Evolutionary conservation across 495 filamentous ascomycete genomes (phyloP).

Genomic region (Neohortaea acidophila): DNA sequence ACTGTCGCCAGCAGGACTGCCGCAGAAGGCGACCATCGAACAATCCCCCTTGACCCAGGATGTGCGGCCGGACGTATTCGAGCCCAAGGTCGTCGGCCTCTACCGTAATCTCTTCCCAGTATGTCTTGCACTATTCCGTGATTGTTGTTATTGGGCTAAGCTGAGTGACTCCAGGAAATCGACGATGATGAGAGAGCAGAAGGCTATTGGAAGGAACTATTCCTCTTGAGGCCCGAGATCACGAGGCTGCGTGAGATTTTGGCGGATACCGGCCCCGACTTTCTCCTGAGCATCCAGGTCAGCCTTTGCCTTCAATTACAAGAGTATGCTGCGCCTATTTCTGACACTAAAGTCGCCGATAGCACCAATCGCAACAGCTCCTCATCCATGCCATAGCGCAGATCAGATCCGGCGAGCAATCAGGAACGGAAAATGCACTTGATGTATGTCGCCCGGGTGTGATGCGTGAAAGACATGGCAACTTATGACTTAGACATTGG

Average conservation of each 20-base stretch:
- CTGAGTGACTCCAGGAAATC: constrained; percentile 37
- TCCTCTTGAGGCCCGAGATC: constrained; percentile 67
- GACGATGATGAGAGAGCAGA: constrained; percentile 57
- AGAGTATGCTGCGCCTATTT: background rate
- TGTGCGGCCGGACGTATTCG: constrained; percentile 73
- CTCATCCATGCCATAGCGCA: constrained; percentile 57
- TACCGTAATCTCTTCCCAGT: constrained; percentile 83
- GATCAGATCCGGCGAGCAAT: constrained; percentile 45
- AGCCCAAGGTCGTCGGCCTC: constrained; percentile 81
- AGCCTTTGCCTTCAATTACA: constrained; percentile 2
- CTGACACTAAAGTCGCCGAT: background rate
- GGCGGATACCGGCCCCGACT: constrained; percentile 50
- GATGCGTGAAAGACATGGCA: constrained; percentile 1
- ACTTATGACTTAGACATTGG: constrained; percentile 61
- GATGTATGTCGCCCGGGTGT: constrained; percentile 48
- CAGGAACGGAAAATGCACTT: constrained; percentile 63
- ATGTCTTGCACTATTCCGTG: constrained; percentile 18
- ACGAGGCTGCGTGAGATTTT: constrained; percentile 50
- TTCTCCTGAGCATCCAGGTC: constrained; percentile 60
- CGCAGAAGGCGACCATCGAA: constrained; percentile 49
- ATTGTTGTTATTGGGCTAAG: too few relatives aligned
- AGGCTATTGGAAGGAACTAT: constrained; percentile 94
- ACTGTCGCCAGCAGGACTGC: too few relatives aligned
- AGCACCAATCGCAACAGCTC: constrained; percentile 61
- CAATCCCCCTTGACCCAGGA: constrained; percentile 87